phyloP scores from a whole-genome alignment of 441 rosid species.

The Euphorbia corollata region DNA sequence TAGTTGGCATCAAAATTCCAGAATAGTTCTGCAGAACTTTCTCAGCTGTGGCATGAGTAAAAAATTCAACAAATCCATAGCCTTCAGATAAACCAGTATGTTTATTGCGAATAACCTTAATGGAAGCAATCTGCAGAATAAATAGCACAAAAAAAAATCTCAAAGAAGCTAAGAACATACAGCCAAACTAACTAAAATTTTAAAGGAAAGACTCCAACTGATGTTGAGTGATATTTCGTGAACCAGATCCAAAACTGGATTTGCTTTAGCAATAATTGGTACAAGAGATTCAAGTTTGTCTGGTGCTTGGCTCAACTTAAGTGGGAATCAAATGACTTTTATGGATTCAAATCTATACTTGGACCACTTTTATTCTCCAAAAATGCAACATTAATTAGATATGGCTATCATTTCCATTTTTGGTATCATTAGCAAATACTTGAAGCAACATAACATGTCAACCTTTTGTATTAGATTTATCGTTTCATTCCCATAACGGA shows the following conservation, averaged over 20 bases:
- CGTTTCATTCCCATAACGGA: neutral
- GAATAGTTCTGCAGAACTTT: conserved; percentile 62
- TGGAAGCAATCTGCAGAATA: conserved; percentile 53
- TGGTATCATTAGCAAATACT: neutral
- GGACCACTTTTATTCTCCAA: neutral
- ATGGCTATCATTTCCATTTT: neutral
- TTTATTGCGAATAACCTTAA: conserved; percentile 86
- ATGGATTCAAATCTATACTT: neutral
- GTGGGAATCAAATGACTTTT: conserved; percentile 3
- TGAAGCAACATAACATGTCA: neutral
- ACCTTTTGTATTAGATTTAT: neutral
- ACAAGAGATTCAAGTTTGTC: neutral
- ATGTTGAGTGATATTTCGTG: neutral
- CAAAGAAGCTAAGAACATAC: neutral
- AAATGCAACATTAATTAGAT: neutral
- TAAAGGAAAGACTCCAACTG: neutral
- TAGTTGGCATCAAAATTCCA: conserved; percentile 56
- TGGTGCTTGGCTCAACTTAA: neutral
- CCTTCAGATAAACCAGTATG: conserved; percentile 78
- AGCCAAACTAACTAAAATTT: neutral
- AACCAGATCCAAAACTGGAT: neutral
- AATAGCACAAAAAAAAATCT: neutral
- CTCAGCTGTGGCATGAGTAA: conserved; percentile 64
- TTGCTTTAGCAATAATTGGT: neutral
- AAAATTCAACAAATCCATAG: conserved; percentile 87